Evolutionary conservation across 83 land plant genomes (phyloP).

Genomic region (Picea engelmannii): DNA sequence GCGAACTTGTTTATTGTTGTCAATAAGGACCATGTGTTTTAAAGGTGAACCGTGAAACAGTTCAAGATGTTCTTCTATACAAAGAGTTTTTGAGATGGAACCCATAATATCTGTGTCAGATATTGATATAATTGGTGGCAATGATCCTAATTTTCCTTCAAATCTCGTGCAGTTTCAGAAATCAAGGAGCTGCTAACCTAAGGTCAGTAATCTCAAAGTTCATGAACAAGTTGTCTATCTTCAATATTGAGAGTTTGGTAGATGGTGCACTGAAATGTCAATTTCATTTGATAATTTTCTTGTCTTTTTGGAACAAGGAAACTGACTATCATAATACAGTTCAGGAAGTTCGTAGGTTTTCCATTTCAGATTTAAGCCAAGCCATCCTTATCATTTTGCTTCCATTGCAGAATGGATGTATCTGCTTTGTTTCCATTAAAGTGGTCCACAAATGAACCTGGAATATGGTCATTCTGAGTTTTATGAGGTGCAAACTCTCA

Average conservation of each 20-base stretch:
- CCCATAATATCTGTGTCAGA: background rate
- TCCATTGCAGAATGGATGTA: background rate
- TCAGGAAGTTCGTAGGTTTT: background rate
- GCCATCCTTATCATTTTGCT: background rate
- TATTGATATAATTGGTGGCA: conserved; percentile 1
- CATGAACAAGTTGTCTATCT: background rate
- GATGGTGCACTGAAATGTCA: background rate
- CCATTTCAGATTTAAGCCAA: conserved; percentile 2
- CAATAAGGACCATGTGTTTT: background rate
- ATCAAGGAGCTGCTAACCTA: background rate
- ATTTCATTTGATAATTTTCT: background rate
- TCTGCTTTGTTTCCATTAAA: background rate
- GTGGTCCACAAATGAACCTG: conserved; percentile 2
- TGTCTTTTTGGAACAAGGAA: background rate
- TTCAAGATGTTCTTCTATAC: background rate
- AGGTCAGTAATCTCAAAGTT: background rate
- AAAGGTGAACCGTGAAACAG: background rate
- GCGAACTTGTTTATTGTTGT: background rate
- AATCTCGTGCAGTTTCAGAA: background rate
- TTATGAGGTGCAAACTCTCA: background rate
- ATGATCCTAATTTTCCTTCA: conserved; percentile 1
- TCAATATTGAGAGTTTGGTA: background rate
- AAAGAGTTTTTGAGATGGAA: conserved; percentile 1
- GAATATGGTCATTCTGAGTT: background rate
- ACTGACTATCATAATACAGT: background rate